Evolutionary conservation across 2,329 filamentous ascomycete genomes (phyloP).

Genomic region (Cercospora janseana): DNA sequence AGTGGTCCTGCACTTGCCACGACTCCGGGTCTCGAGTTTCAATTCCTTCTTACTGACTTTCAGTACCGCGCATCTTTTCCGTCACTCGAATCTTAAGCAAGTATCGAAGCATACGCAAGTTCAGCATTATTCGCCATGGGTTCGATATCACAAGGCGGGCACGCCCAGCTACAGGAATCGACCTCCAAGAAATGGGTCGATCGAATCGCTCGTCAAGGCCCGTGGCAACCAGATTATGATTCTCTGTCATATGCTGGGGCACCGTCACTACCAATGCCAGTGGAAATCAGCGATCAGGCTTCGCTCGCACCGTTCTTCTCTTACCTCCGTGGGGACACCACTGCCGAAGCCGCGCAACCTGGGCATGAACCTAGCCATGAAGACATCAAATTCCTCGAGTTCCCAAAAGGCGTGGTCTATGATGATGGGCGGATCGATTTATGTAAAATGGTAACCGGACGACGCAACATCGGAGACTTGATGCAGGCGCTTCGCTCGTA

Average conservation of each 20-base stretch:
- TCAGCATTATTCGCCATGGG: too few species aligned
- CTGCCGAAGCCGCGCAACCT: constrained; percentile 26
- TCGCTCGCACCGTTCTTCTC: constrained; percentile 41
- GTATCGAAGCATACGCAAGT: too few species aligned
- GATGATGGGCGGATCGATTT: constrained; percentile 55
- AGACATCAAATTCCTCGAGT: constrained; percentile 38
- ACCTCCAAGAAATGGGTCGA: constrained; percentile 28
- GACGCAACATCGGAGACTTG: constrained; percentile 51
- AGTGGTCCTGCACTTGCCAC: too few species aligned
- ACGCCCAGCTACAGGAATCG: not conserved
- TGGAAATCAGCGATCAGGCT: constrained; percentile 36
- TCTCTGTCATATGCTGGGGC: constrained; percentile 36
- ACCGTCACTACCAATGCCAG: constrained; percentile 40
- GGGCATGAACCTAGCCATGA: constrained; percentile 38
- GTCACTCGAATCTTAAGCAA: too few species aligned
- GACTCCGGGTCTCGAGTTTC: too few species aligned
- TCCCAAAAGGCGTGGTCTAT: constrained; percentile 48
- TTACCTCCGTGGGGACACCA: constrained; percentile 35
- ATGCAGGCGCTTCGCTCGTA: constrained; percentile 52
- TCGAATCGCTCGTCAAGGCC: constrained; percentile 37
- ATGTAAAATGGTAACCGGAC: constrained; percentile 57
- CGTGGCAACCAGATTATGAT: constrained; percentile 37
- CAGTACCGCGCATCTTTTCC: too few species aligned
- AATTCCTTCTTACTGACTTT: too few species aligned
- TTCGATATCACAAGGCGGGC: not conserved